These are phyloP conservation scores for Chenopodium quinoa DNA, from an alignment of 148 eudicot species.

Conservation along the genomic window DNA sequence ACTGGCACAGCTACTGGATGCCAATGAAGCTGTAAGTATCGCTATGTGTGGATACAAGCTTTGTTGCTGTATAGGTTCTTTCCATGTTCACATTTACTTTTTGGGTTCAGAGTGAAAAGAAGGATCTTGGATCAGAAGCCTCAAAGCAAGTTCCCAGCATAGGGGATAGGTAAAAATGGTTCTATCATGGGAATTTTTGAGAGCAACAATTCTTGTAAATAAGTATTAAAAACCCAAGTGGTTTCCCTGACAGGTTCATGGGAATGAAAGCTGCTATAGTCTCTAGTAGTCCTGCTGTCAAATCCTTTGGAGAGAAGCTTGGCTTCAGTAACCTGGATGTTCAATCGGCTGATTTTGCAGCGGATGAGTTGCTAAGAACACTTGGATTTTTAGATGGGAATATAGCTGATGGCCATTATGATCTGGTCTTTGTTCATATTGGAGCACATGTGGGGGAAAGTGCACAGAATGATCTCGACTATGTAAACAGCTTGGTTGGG, in stretches of 20 bases:
- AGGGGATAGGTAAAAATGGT: slow-evolving; percentile 53
- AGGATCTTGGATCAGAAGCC: slow-evolving; percentile 25
- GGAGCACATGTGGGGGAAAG: slow-evolving; percentile 35
- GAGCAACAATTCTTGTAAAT: not conserved
- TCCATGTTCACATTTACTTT: slow-evolving; percentile 12
- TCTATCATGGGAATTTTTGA: not conserved
- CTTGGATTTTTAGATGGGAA: slow-evolving; percentile 85
- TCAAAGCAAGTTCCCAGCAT: slow-evolving; percentile 39
- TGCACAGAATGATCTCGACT: slow-evolving; percentile 37
- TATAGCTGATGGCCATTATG: slow-evolving; percentile 52
- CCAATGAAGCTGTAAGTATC: slow-evolving; percentile 52
- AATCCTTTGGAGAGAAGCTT: slow-evolving; percentile 53
- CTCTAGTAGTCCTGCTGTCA: slow-evolving; percentile 46
- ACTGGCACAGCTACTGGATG: slow-evolving; percentile 70
- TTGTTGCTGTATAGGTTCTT: slow-evolving; percentile 3
- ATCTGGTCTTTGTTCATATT: slow-evolving; percentile 74
- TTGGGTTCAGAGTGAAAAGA: slow-evolving; percentile 37
- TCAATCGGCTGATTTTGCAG: slow-evolving; percentile 29
- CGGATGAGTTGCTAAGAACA: slow-evolving; percentile 56
- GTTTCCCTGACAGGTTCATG: slow-evolving; percentile 64
- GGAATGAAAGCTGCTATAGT: slow-evolving; percentile 83
- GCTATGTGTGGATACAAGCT: not conserved
- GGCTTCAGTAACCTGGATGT: slow-evolving; percentile 50
- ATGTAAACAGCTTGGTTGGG: slow-evolving; percentile 58
- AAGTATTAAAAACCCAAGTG: slow-evolving; percentile 4